Conservation (phyloP, 2,329 filamentous ascomycete species). For the Fusarium buharicum region DNA sequence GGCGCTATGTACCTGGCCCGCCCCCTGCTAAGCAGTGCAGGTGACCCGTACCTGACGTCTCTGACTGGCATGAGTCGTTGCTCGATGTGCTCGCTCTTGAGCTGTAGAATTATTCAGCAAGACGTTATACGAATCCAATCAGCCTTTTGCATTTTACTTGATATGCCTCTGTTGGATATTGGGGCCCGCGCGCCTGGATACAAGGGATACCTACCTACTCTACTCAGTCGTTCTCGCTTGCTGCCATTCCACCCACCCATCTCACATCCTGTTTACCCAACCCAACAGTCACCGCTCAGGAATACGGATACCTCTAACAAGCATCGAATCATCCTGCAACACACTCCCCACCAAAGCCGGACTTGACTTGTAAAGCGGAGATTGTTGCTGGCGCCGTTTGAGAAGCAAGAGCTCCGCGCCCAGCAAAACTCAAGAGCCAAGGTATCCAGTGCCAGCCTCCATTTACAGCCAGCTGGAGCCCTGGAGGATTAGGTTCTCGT, state of each 20-base stretch:
- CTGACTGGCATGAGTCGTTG: constrained; percentile 35
- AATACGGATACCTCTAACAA: constrained; percentile 28
- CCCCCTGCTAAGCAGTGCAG: constrained; percentile 49
- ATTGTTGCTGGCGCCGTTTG: constrained; percentile 29
- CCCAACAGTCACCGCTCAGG: constrained; percentile 33
- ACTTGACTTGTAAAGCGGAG: constrained; percentile 34
- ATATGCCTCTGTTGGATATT: constrained; percentile 16
- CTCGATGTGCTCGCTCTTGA: constrained; percentile 15
- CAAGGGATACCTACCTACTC: constrained; percentile 8
- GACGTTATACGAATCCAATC: constrained; percentile 24
- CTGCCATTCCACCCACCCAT: constrained; percentile 20
- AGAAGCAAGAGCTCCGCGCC: neutral
- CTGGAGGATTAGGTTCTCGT: constrained; percentile 32
- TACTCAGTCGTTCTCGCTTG: neutral
- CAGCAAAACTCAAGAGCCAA: constrained; percentile 24
- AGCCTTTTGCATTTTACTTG: constrained; percentile 3
- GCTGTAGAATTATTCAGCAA: constrained; percentile 34
- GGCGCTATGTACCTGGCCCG: constrained; percentile 51
- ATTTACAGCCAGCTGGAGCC: constrained; percentile 33
- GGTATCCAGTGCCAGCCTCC: constrained; percentile 30
- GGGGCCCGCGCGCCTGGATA: constrained; percentile 31
- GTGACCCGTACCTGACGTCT: constrained; percentile 54
- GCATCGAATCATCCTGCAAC: constrained; percentile 23
- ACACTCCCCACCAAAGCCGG: constrained; percentile 27
- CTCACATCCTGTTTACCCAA: constrained; percentile 6